Conservation (phyloP, 108 stramenopile species). For the Discostella pseudostelligera region DNA sequence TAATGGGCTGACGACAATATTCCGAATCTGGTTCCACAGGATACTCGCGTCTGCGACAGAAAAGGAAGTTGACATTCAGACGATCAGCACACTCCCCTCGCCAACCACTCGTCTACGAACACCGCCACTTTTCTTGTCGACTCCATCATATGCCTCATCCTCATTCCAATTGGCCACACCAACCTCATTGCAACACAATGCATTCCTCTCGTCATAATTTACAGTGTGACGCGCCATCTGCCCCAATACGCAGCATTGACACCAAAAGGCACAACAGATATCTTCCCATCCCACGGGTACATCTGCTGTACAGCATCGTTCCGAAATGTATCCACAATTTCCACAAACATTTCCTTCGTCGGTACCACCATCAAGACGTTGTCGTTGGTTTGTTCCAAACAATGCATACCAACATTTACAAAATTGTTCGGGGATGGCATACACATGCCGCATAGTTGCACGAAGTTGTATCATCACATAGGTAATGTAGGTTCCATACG, state of each 20-base stretch:
- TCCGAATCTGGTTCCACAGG: too few relatives aligned
- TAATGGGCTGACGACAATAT: too few relatives aligned
- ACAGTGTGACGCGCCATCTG: slow-evolving; percentile 85
- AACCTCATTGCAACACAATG: slow-evolving; percentile 50
- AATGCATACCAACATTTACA: slow-evolving; percentile 30
- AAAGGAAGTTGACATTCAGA: not conserved
- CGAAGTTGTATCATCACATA: slow-evolving; percentile 35
- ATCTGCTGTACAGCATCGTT: slow-evolving; percentile 13
- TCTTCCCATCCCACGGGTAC: slow-evolving; percentile 67
- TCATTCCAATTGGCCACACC: slow-evolving; percentile 58
- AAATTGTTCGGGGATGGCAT: slow-evolving; percentile 45
- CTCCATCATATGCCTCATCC: slow-evolving; percentile 42
- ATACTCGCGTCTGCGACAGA: too few relatives aligned
- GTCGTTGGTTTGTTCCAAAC: slow-evolving; percentile 19
- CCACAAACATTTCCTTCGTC: slow-evolving; percentile 3
- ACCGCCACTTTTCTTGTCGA: slow-evolving; percentile 11
- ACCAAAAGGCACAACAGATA: slow-evolving; percentile 65
- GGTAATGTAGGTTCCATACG: slow-evolving; percentile 20
- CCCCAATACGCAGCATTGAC: slow-evolving; percentile 64
- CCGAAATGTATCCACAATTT: not conserved
- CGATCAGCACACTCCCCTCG: slow-evolving; percentile 35
- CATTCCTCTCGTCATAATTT: slow-evolving; percentile 75
- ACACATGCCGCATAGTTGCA: slow-evolving; percentile 34
- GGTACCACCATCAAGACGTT: slow-evolving; percentile 22
- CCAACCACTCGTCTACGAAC: too few relatives aligned